Conservation (phyloP, 1,284 basidiomycete genomes). For the Lignosus rhinocerotis region DNA sequence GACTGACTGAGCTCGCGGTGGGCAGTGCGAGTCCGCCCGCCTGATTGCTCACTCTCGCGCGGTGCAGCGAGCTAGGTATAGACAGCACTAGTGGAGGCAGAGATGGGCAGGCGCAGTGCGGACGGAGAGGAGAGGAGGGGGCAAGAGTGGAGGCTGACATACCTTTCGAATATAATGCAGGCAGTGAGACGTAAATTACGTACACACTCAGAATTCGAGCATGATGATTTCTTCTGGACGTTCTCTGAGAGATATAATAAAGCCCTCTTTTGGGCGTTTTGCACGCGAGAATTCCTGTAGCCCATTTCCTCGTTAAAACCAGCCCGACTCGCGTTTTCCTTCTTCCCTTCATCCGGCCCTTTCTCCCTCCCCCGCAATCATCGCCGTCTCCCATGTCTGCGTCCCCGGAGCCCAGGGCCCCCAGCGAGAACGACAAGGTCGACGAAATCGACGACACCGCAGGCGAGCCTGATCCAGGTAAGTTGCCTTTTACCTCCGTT, state of each 20-base stretch:
- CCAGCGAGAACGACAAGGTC: constrained; percentile 44
- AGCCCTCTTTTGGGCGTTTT: constrained; percentile 51
- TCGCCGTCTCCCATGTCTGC: constrained; percentile 43
- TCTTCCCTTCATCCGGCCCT: constrained; percentile 42
- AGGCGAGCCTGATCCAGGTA: constrained; percentile 40
- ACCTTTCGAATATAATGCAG: constrained; percentile 9
- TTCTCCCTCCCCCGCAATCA: constrained; percentile 26
- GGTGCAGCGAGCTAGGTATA: no score
- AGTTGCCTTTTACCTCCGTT: constrained; percentile 30
- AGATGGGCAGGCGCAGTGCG: background rate
- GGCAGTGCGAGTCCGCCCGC: background rate
- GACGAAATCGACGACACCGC: constrained; percentile 35
- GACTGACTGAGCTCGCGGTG: background rate
- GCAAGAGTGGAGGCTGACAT: constrained; percentile 14
- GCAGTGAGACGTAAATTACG: constrained; percentile 47
- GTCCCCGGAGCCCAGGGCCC: constrained; percentile 42
- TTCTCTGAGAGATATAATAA: constrained; percentile 52
- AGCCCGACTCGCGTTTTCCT: constrained; percentile 62
- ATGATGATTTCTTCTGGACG: constrained; percentile 43
- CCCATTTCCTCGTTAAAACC: constrained; percentile 76
- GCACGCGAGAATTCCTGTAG: constrained; percentile 68
- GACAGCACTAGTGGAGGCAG: no score
- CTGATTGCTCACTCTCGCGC: no score
- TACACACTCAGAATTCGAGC: constrained; percentile 41
- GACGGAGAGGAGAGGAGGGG: background rate